Evolutionary conservation across 2,329 filamentous ascomycete species (phyloP), one percentile per base, ranked within the genome.

Genomic region (Fusarium dlaminii): DNA sequence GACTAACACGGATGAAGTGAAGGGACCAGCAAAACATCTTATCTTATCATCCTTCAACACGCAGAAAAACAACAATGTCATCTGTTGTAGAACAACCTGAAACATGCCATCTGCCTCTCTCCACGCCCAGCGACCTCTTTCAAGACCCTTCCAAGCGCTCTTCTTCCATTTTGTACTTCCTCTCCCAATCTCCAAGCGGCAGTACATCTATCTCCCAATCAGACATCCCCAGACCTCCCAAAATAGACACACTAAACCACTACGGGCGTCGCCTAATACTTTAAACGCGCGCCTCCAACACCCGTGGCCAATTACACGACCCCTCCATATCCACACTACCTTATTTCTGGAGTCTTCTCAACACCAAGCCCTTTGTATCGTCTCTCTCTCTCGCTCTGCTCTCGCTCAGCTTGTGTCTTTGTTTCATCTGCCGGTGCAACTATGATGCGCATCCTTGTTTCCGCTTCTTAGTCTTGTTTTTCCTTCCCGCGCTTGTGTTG

Each of bases 261-360:
- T 61, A 68, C 32, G 6, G 55, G 64, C 58, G 58, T 68, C 76
- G 75, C 72, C 64, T 71, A 71, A 77, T 68, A 57, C 65, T 48
- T 75, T 78, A 77, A 55, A 78, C 77, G 77, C 77, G 77, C 77
- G 77, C 75, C 72, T 78, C 70, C 52, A 74, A 39, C 30, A 18
- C 8, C 39, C 30, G 39, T 32, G 15, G 61, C 72, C 76, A 77
- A 78, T 78, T 60, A 56, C 34, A 55, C 24, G 48, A 22, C 59
- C n/a, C 52, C 30, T 34, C 36, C 40, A 27, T 61, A 40, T 48
- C 74, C 74, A 74, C 70, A 51, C 49, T 62, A 52, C 49, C 49
- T 52, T 36, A 58, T 55, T 70, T 61, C 54, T 39, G 40, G 59
- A 43, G 36, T 55, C 57, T 14, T 29, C 54, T 72, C 68, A 77